Evolutionary conservation across 176 grass and related monocot species (phyloP).

Genomic region (Tillandsia fasciculata): DNA sequence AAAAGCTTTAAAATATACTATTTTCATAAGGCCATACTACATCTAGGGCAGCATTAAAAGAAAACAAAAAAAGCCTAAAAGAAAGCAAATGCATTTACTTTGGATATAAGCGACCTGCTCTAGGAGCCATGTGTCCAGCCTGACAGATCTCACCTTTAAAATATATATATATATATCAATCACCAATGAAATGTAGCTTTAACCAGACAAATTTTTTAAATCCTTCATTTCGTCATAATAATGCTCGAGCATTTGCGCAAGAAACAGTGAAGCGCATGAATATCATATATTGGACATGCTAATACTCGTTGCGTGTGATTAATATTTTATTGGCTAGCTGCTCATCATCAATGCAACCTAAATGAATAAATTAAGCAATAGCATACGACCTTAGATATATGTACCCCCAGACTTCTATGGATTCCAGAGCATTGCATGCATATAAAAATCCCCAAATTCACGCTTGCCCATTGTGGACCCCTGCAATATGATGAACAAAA

Average conservation of each 20-base stretch:
- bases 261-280: background rate
- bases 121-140: conserved; percentile 7
- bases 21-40: no score
- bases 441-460: conserved; percentile 97
- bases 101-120: background rate
- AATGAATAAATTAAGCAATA: background rate
- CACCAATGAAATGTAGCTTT: background rate
- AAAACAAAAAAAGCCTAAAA: no score
- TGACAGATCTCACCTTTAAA: background rate
- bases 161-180: background rate
- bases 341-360: no score
- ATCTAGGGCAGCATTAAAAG: no score
- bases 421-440: conserved; percentile 99
- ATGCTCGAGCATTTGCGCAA: background rate
- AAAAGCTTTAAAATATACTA: no score
- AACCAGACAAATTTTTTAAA: background rate
- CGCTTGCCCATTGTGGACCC: conserved; percentile 93
- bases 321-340: no score
- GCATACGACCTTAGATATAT: conserved; percentile 81
- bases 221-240: background rate
- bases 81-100: no score
- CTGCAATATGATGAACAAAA: conserved; percentile 28
- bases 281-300: background rate
- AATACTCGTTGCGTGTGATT: no score
- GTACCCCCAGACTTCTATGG: conserved; percentile 96